Percentiles rank a stretch among this genome's conserved stretches.
These are phyloP conservation scores for Euptelea pleiosperma DNA, from an alignment of 164 flowering plant genomes.

Conservation along the genomic window DNA sequence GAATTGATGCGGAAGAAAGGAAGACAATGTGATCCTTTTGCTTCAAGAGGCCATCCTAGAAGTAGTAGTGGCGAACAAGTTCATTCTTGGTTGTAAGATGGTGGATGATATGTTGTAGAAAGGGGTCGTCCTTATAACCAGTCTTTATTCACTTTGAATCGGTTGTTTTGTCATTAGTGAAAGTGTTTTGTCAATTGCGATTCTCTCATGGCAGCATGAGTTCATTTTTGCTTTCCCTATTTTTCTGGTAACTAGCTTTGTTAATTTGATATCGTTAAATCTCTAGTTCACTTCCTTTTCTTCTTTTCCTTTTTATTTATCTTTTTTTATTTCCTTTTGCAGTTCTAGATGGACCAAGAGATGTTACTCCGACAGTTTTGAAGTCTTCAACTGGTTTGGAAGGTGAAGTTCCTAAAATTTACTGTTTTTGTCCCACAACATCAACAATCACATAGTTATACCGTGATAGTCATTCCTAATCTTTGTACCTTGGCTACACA, in stretches of 20 bases:
- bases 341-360: slow-evolving; percentile 86
- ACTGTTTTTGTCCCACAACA: neutral
- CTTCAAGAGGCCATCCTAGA: too few species aligned
- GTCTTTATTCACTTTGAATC: too few species aligned
- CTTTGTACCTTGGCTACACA: too few species aligned
- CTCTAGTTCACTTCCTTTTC: neutral
- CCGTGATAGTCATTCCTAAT: too few species aligned
- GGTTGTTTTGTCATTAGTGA: neutral
- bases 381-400: slow-evolving; percentile 84
- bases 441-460: neutral
- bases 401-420: slow-evolving; percentile 37
- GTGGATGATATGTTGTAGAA: too few species aligned
- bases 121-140: too few species aligned
- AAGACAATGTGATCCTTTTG: too few species aligned
- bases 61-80: too few species aligned
- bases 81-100: too few species aligned
- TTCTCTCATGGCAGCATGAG: too few species aligned
- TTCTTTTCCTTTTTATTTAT: neutral
- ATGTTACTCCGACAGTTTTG: slow-evolving; percentile 73
- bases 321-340: slow-evolving; percentile 23
- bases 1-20: too few species aligned
- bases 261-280: neutral
- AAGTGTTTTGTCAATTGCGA: neutral
- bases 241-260: neutral
- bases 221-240: neutral